Percentiles rank a stretch among this genome's conserved stretches.
Conservation (phyloP, 805 yeast genomes). For the Ogataea pilisensis region DNA sequence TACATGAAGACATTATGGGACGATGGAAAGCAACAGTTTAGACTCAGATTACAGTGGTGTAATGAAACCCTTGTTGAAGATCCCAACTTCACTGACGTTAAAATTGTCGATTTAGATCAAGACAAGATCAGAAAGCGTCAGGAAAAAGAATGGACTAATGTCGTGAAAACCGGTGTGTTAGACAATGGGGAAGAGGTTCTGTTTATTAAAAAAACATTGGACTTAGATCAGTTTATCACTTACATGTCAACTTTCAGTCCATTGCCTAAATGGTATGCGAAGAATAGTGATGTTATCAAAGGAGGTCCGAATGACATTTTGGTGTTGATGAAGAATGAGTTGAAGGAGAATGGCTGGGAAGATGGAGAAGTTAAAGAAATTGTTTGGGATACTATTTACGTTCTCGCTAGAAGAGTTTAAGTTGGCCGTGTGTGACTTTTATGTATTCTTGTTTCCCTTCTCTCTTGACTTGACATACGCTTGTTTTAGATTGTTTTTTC, state of each 20-base stretch:
- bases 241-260: conserved; percentile 25
- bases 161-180: background rate
- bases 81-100: conserved; percentile 30
- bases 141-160: background rate
- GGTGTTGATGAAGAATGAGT: conserved; percentile 16
- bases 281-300: conserved; percentile 10
- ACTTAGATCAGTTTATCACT: conserved; percentile 17
- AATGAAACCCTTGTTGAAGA: conserved; percentile 5
- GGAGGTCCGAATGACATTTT: conserved; percentile 19
- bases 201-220: conserved; percentile 13
- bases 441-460: too few relatives aligned
- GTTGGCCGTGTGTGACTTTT: too few relatives aligned
- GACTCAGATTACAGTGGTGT: conserved; percentile 28
- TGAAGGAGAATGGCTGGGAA: conserved; percentile 37
- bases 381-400: conserved; percentile 54
- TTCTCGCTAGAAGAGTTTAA: conserved; percentile 36
- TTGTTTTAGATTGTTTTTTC: too few relatives aligned
- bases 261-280: conserved; percentile 22
- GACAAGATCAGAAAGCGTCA: background rate
- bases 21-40: conserved; percentile 40
- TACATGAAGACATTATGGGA: conserved; percentile 48
- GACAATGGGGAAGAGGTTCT: conserved; percentile 15
- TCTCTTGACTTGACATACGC: too few relatives aligned
- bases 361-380: conserved; percentile 39
- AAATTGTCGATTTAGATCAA: conserved; percentile 16